Evolutionary conservation across 345 rosid genomes (phyloP).

Genomic region (Eucalyptus lansdowneana): DNA sequence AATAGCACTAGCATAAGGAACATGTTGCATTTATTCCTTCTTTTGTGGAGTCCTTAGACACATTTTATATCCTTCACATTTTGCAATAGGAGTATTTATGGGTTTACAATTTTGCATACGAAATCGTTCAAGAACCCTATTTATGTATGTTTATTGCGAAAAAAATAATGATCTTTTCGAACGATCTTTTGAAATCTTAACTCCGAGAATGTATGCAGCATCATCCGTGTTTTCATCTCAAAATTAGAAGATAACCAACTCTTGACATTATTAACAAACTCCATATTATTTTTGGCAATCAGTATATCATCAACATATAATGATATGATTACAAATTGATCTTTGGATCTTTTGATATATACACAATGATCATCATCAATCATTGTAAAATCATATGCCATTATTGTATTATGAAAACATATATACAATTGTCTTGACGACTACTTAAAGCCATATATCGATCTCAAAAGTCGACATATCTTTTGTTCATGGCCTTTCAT

Average conservation of each 20-base stretch:
- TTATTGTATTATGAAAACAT: rapidly evolving
- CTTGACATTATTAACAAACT: rapidly evolving
- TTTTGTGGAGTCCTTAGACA: rapidly evolving
- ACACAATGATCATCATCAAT: too few species aligned
- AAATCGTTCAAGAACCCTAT: too few species aligned
- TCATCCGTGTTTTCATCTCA: rapidly evolving
- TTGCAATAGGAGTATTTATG: too few species aligned
- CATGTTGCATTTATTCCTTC: rapidly evolving
- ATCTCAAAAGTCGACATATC: rapidly evolving
- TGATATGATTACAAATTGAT: too few species aligned
- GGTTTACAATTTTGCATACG: rapidly evolving
- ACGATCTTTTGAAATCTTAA: too few species aligned
- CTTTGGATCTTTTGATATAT: rapidly evolving
- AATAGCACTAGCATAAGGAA: rapidly evolving
- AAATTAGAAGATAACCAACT: too few species aligned
- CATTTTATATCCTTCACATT: rapidly evolving
- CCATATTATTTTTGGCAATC: rapidly evolving
- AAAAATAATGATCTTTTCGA: rapidly evolving
- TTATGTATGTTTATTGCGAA: rapidly evolving
- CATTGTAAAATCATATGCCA: rapidly evolving
- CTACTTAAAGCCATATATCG: rapidly evolving
- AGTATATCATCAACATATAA: too few species aligned
- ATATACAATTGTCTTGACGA: rapidly evolving
- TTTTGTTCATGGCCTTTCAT: too few species aligned
- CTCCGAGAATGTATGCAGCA: rapidly evolving